Evolutionary conservation across 108 stramenopile species (phyloP).

Genomic region (Stephanodiscus triporus): DNA sequence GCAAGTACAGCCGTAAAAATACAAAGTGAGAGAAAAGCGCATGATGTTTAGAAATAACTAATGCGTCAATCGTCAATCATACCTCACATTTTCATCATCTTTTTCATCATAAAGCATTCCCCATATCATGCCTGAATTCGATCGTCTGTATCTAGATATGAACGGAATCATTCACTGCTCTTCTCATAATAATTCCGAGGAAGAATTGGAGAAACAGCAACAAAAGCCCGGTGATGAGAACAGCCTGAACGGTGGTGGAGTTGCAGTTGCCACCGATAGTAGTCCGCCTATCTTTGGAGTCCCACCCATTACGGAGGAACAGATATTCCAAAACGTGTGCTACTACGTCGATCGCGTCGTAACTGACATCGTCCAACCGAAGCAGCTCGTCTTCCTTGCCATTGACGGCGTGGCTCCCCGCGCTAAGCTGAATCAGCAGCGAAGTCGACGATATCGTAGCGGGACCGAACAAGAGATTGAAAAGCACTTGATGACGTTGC

Average conservation of each 20-base stretch:
- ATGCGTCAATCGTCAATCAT: neutral
- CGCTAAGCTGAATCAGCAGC: constrained; percentile 99
- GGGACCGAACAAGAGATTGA: constrained; percentile 89
- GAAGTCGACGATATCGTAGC: constrained; percentile 92
- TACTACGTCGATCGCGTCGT: constrained; percentile 93
- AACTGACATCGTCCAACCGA: constrained; percentile 87
- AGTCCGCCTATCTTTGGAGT: constrained; percentile 8
- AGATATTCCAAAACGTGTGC: constrained; percentile 83
- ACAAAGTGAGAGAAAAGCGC: constrained; percentile 17
- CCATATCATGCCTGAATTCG: constrained; percentile 86
- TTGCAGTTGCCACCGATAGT: constrained; percentile 9
- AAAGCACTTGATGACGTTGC: constrained; percentile 62
- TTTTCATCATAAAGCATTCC: constrained; percentile 9
- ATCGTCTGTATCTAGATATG: constrained; percentile 97
- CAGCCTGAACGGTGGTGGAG: constrained; percentile 15
- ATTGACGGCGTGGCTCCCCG: constrained; percentile 99
- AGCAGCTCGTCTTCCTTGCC: constrained; percentile 91
- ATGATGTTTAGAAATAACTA: neutral
- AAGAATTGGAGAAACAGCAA: constrained; percentile 48
- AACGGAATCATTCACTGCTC: constrained; percentile 98
- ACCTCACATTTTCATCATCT: neutral
- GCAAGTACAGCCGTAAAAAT: constrained; percentile 26
- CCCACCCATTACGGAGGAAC: constrained; percentile 54
- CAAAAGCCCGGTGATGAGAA: constrained; percentile 5
- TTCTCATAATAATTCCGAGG: constrained; percentile 90